These are phyloP conservation scores for Crotalaria pallida DNA, from an alignment of 306 rosid genomes.

Conservation along the genomic window DNA sequence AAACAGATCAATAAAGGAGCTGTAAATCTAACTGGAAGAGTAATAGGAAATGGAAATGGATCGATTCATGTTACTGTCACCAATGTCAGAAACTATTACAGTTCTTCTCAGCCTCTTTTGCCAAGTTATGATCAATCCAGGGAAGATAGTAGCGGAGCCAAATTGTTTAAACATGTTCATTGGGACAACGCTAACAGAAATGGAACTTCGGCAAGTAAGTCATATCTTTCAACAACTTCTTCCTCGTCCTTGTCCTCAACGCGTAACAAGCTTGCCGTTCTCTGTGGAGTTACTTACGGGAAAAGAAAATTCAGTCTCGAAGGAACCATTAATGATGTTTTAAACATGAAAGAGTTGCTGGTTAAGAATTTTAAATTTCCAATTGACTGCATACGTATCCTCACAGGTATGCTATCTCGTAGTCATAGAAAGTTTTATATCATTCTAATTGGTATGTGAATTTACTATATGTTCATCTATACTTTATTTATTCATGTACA, in stretches of 20 bases:
- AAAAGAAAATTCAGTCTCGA: conserved; percentile 36
- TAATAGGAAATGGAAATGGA: too few relatives aligned
- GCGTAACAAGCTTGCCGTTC: conserved; percentile 52
- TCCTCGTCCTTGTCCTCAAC: not conserved
- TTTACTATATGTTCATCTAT: not conserved
- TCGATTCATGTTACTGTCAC: too few relatives aligned
- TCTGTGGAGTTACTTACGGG: conserved; percentile 58
- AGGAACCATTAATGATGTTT: conserved; percentile 60
- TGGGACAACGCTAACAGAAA: not conserved
- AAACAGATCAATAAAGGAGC: too few relatives aligned
- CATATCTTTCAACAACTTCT: not conserved
- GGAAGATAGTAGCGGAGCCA: not conserved
- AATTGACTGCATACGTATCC: conserved; percentile 35
- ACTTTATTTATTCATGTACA: not conserved
- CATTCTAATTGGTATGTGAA: not conserved
- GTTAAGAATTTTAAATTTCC: conserved; percentile 29
- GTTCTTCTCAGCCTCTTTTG: too few relatives aligned
- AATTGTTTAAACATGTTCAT: not conserved
- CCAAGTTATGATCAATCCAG: not conserved
- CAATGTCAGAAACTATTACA: too few relatives aligned
- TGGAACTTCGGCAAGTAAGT: not conserved
- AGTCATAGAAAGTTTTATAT: not conserved
- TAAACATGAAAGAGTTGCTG: conserved; percentile 44
- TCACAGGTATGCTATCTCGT: conserved; percentile 46
- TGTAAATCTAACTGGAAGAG: too few relatives aligned